Percentiles rank a stretch among this genome's conserved stretches.
These are phyloP conservation scores for Dalbergia cochinchinensis DNA, from an alignment of 306 rosid genomes.

Conservation along the genomic window DNA sequence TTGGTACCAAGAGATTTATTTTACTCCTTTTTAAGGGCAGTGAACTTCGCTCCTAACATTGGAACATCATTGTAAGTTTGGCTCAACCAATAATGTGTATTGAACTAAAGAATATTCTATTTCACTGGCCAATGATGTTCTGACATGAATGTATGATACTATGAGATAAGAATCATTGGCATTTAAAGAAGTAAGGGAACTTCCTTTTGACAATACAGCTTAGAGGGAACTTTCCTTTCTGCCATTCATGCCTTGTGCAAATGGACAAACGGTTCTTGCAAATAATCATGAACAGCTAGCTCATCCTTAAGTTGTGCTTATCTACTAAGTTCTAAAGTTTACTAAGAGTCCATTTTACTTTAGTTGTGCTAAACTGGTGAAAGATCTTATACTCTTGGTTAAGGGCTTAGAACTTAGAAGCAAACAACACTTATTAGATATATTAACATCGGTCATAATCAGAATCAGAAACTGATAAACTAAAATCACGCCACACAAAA, in stretches of 20 bases:
- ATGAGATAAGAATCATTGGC: slow-evolving; percentile 22
- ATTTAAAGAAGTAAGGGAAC: slow-evolving; percentile 25
- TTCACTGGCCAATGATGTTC: slow-evolving; percentile 43
- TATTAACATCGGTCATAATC: slow-evolving; percentile 27
- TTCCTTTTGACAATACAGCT: slow-evolving; percentile 44
- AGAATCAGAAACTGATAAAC: slow-evolving; percentile 43
- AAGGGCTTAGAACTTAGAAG: slow-evolving; percentile 22
- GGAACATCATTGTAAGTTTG: slow-evolving; percentile 44
- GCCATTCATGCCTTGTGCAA: slow-evolving; percentile 26
- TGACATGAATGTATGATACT: slow-evolving; percentile 40
- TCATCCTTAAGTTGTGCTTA: slow-evolving; percentile 31
- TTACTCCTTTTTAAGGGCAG: slow-evolving; percentile 35
- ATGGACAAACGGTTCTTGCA: slow-evolving; percentile 34
- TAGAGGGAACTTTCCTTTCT: slow-evolving; percentile 32
- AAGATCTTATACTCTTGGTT: not conserved
- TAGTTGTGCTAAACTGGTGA: not conserved
- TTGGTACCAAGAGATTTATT: slow-evolving; percentile 11
- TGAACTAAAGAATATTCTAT: slow-evolving; percentile 53
- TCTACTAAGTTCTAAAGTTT: slow-evolving; percentile 38
- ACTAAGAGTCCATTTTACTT: slow-evolving; percentile 23
- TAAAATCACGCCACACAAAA: slow-evolving; percentile 35
- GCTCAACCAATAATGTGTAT: slow-evolving; percentile 38
- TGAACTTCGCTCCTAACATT: slow-evolving; percentile 20
- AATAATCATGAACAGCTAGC: slow-evolving; percentile 30
- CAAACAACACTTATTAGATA: not conserved